Evolutionary conservation across 1,284 basidiomycete species (phyloP).

Genomic region (Pholiota adiposa): DNA sequence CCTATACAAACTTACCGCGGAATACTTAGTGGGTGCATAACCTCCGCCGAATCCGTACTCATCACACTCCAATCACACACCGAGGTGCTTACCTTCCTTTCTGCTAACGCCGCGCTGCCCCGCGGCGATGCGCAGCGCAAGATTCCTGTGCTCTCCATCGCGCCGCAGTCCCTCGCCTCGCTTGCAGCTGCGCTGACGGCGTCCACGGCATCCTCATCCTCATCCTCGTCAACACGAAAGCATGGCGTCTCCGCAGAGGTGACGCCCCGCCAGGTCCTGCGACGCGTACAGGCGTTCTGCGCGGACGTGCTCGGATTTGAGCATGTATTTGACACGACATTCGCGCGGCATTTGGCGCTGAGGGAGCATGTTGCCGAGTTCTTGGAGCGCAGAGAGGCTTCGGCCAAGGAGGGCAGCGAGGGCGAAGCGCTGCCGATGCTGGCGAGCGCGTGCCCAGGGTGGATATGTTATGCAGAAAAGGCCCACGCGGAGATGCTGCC

Average conservation of each 20-base stretch:
- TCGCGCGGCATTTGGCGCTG: slow-evolving; percentile 88
- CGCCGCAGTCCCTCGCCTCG: slow-evolving; percentile 92
- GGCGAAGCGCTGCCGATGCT: slow-evolving; percentile 78
- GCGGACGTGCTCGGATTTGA: slow-evolving; percentile 66
- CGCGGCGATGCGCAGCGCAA: slow-evolving; percentile 41
- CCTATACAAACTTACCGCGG: background rate
- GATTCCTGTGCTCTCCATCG: slow-evolving; percentile 82
- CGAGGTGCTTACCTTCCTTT: slow-evolving; percentile 84
- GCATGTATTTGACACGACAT: slow-evolving; percentile 92
- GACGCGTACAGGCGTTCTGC: slow-evolving; percentile 71
- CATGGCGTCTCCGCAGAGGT: slow-evolving; percentile 46
- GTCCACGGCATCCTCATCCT: slow-evolving; percentile 25
- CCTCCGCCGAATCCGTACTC: slow-evolving; percentile 95
- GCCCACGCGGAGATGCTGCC: slow-evolving; percentile 94
- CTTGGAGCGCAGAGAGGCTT: slow-evolving; percentile 57
- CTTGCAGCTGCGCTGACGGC: slow-evolving; percentile 75
- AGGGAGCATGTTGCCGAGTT: slow-evolving; percentile 87
- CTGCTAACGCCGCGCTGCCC: slow-evolving; percentile 25
- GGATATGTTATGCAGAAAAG: slow-evolving; percentile 99
- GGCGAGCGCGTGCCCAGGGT: slow-evolving; percentile 96
- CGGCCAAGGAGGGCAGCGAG: slow-evolving; percentile 31
- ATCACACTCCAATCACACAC: slow-evolving; percentile 97
- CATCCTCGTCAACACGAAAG: slow-evolving; percentile 22
- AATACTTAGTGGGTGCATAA: slow-evolving; percentile 87
- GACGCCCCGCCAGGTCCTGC: slow-evolving; percentile 64